Evolutionary conservation across 2,329 filamentous ascomycete genomes (phyloP).

Genomic region (Aspergillus texensis): DNA sequence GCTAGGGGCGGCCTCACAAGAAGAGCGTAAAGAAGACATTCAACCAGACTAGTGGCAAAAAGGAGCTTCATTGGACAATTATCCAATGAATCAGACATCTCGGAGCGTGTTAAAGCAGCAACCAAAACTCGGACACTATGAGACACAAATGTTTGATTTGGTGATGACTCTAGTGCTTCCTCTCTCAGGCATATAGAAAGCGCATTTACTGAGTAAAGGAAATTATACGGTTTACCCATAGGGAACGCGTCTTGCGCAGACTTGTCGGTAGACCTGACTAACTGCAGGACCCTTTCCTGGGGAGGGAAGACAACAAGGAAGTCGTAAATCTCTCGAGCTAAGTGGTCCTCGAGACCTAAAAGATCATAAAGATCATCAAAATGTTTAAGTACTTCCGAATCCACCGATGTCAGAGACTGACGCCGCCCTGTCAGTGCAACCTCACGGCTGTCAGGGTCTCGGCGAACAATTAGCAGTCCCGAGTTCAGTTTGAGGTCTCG

Average conservation of each 20-base stretch:
- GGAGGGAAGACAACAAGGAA: slow-evolving; percentile 73
- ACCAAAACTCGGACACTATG: slow-evolving; percentile 59
- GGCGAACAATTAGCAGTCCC: slow-evolving; percentile 66
- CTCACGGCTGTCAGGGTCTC: slow-evolving; percentile 55
- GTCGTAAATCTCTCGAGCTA: slow-evolving; percentile 71
- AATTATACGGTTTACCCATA: slow-evolving; percentile 68
- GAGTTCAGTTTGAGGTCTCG: slow-evolving; percentile 68
- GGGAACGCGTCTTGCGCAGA: slow-evolving; percentile 68
- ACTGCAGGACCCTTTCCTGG: slow-evolving; percentile 62
- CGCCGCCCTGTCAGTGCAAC: slow-evolving; percentile 36
- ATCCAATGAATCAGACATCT: slow-evolving; percentile 52
- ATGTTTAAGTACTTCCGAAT: slow-evolving; percentile 77
- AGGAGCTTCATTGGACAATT: slow-evolving; percentile 51
- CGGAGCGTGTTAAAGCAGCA: slow-evolving; percentile 61
- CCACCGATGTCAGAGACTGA: slow-evolving; percentile 63
- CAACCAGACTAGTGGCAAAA: slow-evolving; percentile 59
- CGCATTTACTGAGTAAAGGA: slow-evolving; percentile 71
- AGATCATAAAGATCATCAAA: slow-evolving; percentile 84
- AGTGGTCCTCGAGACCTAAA: slow-evolving; percentile 70
- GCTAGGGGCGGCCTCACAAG: slow-evolving; percentile 30
- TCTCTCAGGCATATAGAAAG: slow-evolving; percentile 64
- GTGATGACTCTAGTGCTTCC: slow-evolving; percentile 37
- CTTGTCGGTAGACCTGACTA: slow-evolving; percentile 58
- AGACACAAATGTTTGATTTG: slow-evolving; percentile 40
- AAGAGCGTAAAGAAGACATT: slow-evolving; percentile 59